These are phyloP conservation scores for Stagonosporopsis vannaccii DNA, from an alignment of 2,329 filamentous ascomycete genomes.

Conservation along the genomic window DNA sequence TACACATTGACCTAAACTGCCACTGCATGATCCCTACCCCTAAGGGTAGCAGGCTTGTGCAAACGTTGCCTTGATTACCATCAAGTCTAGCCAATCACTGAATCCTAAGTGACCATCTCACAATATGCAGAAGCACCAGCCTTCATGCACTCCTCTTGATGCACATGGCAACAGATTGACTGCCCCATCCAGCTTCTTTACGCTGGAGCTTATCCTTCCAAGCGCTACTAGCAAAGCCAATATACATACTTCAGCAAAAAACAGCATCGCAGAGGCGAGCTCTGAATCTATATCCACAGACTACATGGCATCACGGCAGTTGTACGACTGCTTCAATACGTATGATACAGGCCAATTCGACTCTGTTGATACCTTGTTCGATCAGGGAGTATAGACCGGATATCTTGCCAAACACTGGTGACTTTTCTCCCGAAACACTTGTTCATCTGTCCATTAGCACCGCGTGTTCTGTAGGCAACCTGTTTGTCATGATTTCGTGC, in stretches of 20 bases:
- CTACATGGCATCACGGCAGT: background rate
- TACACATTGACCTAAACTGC: too few species aligned
- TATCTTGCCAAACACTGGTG: conserved; percentile 23
- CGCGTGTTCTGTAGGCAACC: background rate
- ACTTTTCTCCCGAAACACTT: background rate
- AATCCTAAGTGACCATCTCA: background rate
- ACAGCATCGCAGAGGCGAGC: background rate
- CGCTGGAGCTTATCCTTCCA: background rate
- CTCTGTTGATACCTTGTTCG: conserved; percentile 22
- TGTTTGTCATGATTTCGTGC: background rate
- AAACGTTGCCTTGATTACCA: too few species aligned
- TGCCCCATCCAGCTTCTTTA: background rate
- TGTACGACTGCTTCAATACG: conserved; percentile 22
- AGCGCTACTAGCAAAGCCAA: background rate
- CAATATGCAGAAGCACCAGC: background rate
- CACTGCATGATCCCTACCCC: too few species aligned
- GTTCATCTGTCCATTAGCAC: too few species aligned
- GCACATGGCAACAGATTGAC: background rate
- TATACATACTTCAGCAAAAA: background rate
- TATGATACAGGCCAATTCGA: conserved; percentile 21
- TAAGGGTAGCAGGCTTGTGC: too few species aligned
- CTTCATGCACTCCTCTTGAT: background rate
- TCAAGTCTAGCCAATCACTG: background rate
- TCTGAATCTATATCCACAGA: too few species aligned
- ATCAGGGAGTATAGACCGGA: conserved; percentile 32